Base-by-base conservation (phyloP, 305 asterid species). In the Lippia alba region DNA sequence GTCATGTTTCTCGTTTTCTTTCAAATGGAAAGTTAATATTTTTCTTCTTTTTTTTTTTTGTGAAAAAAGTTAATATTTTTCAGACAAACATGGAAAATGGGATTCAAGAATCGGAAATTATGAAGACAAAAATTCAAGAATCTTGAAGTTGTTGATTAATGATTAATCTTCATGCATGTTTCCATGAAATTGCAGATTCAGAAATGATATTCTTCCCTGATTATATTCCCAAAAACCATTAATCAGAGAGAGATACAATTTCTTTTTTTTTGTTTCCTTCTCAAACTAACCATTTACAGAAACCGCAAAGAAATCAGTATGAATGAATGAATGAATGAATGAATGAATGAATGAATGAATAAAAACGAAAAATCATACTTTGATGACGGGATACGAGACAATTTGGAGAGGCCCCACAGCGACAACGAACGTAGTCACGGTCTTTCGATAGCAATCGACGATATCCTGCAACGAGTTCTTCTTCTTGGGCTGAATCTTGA, bases 401-500 rank as follows among this genome's bases (percentile, higher is more conserved):
- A 89, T 20, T 49, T 87, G 96, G 4, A 91, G 78, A 62, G 94
- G 96, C n/a, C 68, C 84, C 54, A 88, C 91, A 49, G 84, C 84
- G 51, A 69, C 32, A 40, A 91, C 69, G 57, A 91, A 84, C 4
- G 83, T 87, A 5, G 34, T 0, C 70, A 87, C 2, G 20, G 86
- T 88, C 72, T 81, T 84, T 9, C 10, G 78, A 60, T 88, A 89
- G 64, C 96, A 87, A 32, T 78, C 55, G 56, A 81, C 39, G 88
- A 89, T 87, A 11, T 84, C 78, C 8, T 78, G 45, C 9, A 82
- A 73, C 1, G 97, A 80, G 50, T 80, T 79, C 6, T 66, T 79
- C 36, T 72, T 51, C 18, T 79, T 87, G 16, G 92, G 92, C 77
- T 91, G 97, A 81, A 85, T 75, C 87, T 91, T 89, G 88, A 61